phyloP scores from a whole-genome alignment of 2,329 filamentous ascomycete genomes.

The Colletotrichum truncatum region DNA sequence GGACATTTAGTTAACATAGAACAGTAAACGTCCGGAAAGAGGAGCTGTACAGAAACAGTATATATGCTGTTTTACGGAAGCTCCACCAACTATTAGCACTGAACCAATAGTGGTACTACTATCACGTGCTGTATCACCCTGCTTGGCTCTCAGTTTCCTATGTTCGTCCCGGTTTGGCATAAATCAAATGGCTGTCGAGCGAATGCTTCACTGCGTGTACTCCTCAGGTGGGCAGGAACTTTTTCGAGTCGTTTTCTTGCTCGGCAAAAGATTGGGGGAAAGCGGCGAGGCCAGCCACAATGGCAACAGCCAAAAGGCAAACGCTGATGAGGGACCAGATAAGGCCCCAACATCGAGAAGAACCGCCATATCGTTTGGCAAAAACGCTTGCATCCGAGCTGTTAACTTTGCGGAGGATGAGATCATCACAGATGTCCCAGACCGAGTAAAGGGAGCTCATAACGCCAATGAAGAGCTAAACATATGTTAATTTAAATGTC shows the following conservation, averaged over 20 bases:
- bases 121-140: too few relatives aligned
- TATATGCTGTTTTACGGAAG: too few relatives aligned
- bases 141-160: too few relatives aligned
- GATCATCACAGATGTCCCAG: constrained; percentile 87
- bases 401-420: constrained; percentile 84
- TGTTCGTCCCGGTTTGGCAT: too few relatives aligned
- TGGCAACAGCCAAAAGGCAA: constrained; percentile 75
- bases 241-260: constrained; percentile 74
- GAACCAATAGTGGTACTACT: too few relatives aligned
- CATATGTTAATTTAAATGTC: too few relatives aligned
- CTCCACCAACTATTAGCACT: too few relatives aligned
- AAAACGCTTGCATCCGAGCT: constrained; percentile 83
- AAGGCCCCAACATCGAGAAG: constrained; percentile 82
- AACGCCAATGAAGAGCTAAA: constrained; percentile 81
- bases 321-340: constrained; percentile 81
- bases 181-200: too few relatives aligned
- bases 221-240: constrained; percentile 68
- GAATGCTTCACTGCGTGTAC: too few relatives aligned
- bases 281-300: constrained; percentile 79
- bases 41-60: too few relatives aligned
- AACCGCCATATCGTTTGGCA: constrained; percentile 80
- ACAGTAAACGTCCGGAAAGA: too few relatives aligned
- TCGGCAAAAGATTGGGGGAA: constrained; percentile 76
- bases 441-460: constrained; percentile 84
- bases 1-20: too few relatives aligned